Conservation (phyloP, 2,329 filamentous ascomycete genomes). For the Paramyrothecium roridum region DNA sequence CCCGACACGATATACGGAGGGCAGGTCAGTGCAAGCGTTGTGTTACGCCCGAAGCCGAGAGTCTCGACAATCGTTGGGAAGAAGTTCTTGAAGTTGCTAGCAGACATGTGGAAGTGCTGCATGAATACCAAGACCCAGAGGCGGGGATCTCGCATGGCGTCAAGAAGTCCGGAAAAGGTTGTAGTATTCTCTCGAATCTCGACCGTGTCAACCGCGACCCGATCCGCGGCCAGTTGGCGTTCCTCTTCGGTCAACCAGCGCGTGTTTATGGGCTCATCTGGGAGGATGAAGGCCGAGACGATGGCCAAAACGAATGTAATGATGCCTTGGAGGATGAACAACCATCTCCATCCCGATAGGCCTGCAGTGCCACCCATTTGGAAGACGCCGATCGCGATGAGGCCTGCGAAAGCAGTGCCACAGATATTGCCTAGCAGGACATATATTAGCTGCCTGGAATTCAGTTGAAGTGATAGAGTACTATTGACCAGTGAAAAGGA, state of each 20-base stretch:
- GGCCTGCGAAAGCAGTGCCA: too few relatives aligned
- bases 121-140: not conserved
- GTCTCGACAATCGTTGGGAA: not conserved
- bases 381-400: too few relatives aligned
- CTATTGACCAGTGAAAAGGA: not conserved
- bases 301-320: conserved; percentile 18
- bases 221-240: not conserved
- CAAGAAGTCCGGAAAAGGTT: not conserved
- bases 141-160: not conserved
- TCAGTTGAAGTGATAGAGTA: too few relatives aligned
- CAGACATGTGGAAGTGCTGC: not conserved
- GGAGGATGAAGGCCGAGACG: conserved; percentile 16
- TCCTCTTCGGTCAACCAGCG: conserved; percentile 29
- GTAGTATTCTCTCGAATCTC: not conserved
- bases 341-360: too few relatives aligned
- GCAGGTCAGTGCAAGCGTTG: not conserved
- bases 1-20: not conserved
- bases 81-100: not conserved
- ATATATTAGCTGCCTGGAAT: too few relatives aligned
- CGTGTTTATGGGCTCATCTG: conserved; percentile 36
- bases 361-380: too few relatives aligned
- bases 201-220: not conserved
- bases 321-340: too few relatives aligned
- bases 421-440: too few relatives aligned
- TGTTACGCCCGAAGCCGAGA: not conserved